Conservation (phyloP, 306 rosid species). For the Glycine soja region DNA sequence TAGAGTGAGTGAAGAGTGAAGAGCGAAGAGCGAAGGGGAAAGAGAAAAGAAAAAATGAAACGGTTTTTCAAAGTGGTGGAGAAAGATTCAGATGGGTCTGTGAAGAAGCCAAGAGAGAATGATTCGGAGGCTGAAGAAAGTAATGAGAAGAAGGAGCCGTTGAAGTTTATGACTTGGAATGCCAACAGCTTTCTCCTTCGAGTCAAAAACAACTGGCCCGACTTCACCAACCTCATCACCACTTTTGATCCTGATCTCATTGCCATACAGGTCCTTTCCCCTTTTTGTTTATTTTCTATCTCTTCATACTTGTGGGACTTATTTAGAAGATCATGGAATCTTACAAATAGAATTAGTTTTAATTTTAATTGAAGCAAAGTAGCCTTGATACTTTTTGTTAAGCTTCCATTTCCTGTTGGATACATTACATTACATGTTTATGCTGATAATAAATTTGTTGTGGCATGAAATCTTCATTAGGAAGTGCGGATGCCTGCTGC, state of each 20-base stretch:
- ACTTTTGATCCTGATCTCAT: conserved; percentile 86
- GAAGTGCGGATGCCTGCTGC: conserved; percentile 99
- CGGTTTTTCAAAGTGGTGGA: conserved; percentile 79
- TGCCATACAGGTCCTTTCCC: conserved; percentile 70
- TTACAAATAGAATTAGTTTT: neutral
- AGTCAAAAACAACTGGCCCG: conserved; percentile 81
- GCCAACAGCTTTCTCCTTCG: conserved; percentile 92
- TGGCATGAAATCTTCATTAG: conserved; percentile 49
- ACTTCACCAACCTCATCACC: conserved; percentile 65
- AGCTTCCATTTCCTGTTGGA: neutral
- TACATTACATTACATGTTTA: neutral
- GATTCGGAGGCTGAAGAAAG: conserved; percentile 33
- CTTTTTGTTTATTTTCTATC: neutral
- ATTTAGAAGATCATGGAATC: neutral
- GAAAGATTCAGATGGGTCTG: conserved; percentile 67
- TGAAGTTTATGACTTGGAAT: conserved; percentile 92
- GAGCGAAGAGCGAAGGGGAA: neutral
- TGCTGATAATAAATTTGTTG: conserved; percentile 12
- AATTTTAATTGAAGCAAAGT: neutral
- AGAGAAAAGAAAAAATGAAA: conserved; percentile 59
- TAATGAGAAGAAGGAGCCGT: conserved; percentile 61
- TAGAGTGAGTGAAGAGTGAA: conserved; percentile 10
- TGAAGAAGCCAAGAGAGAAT: conserved; percentile 65
- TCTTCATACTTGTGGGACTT: neutral
- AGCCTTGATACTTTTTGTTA: conserved; percentile 3